Evolutionary conservation across 371 early-diverging fungal species (phyloP).

Genomic region (Chytridium lagenaria): DNA sequence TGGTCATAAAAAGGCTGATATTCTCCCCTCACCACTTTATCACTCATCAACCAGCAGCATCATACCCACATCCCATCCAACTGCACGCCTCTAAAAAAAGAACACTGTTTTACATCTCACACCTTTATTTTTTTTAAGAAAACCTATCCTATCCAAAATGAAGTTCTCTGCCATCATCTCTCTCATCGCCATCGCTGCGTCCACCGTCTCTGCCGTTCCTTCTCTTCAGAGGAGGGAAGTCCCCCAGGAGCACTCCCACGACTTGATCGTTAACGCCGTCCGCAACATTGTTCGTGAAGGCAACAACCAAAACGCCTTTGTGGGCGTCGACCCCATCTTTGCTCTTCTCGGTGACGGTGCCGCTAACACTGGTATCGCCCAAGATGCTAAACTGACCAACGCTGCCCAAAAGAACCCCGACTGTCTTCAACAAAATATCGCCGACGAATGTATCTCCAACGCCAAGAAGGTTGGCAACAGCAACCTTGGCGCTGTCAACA

Average conservation of each 20-base stretch:
- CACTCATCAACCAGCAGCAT: too few species aligned
- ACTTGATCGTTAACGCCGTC: conserved; percentile 21
- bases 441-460: conserved; percentile 19
- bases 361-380: not conserved
- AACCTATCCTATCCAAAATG: not conserved
- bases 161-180: conserved; percentile 3
- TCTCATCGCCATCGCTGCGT: not conserved
- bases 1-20: too few species aligned
- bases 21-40: too few species aligned
- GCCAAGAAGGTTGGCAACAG: too few species aligned
- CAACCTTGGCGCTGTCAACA: not conserved
- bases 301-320: not conserved
- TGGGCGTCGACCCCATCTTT: conserved; percentile 24
- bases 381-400: not conserved
- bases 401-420: too few species aligned
- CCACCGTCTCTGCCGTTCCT: conserved; percentile 5
- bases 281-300: conserved; percentile 4
- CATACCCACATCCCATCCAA: too few species aligned
- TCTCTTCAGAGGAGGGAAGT: conserved; percentile 6
- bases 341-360: conserved; percentile 24
- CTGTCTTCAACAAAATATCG: conserved; percentile 31
- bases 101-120: too few species aligned
- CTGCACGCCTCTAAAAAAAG: too few species aligned
- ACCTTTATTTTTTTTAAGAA: not conserved
- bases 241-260: conserved; percentile 38